Evolutionary conservation across 2,329 filamentous ascomycete species (phyloP).

Genomic region (Cyclaneusma minus): DNA sequence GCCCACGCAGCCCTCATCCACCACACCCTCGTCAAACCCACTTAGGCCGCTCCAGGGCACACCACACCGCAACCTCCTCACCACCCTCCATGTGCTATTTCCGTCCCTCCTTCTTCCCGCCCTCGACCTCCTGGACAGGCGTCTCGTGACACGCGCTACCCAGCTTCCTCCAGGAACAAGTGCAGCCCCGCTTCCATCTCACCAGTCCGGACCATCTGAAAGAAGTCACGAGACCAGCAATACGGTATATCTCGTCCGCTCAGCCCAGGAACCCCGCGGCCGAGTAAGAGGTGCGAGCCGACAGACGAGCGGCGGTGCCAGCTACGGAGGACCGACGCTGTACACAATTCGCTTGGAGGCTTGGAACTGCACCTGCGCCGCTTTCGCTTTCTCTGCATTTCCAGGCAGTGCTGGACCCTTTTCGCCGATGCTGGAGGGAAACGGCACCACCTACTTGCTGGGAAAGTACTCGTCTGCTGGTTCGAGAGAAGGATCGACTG

Average conservation of each 20-base stretch:
- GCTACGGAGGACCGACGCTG: slow-evolving; percentile 12
- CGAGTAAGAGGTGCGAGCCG: slow-evolving; percentile 15
- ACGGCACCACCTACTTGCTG: slow-evolving; percentile 1
- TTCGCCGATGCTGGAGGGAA: slow-evolving; percentile 6
- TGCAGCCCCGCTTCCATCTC: neutral
- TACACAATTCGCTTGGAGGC: slow-evolving; percentile 61
- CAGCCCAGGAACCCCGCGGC: slow-evolving; percentile 24
- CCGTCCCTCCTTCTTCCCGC: slow-evolving; percentile 69
- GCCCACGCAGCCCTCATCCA: slow-evolving; percentile 5
- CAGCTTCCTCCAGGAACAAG: slow-evolving; percentile 4
- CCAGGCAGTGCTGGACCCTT: slow-evolving; percentile 20
- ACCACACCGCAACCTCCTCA: slow-evolving; percentile 29
- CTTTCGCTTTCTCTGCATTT: slow-evolving; percentile 64
- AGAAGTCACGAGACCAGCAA: slow-evolving; percentile 5
- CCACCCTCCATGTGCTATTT: slow-evolving; percentile 60
- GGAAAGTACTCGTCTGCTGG: slow-evolving; percentile 1
- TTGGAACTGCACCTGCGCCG: slow-evolving; percentile 86
- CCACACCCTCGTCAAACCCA: slow-evolving; percentile 9
- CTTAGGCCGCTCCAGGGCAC: neutral
- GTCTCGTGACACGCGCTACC: slow-evolving; percentile 46
- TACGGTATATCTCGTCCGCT: slow-evolving; percentile 48
- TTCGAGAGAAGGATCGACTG: slow-evolving; percentile 3
- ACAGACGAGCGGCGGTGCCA: slow-evolving; percentile 15
- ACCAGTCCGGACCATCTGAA: slow-evolving; percentile 4
- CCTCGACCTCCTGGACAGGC: slow-evolving; percentile 72